Percentiles rank a stretch among this genome's conserved stretches.
These are phyloP conservation scores for Magnolia sinica DNA, from an alignment of 164 flowering plant genomes.

Conservation along the genomic window DNA sequence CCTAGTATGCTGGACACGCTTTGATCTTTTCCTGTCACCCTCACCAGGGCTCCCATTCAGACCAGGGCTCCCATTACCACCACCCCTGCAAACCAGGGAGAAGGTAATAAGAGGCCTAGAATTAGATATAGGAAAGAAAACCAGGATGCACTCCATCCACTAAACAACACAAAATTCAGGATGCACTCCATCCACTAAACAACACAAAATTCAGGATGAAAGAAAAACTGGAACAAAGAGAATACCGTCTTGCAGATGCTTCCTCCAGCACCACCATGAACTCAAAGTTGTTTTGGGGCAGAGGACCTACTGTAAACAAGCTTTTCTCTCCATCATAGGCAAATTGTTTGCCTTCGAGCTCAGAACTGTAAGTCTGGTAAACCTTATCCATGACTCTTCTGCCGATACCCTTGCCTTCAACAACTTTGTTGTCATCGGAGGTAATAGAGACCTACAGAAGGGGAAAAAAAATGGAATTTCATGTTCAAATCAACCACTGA, in stretches of 20 bases:
- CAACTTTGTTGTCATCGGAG: constrained; percentile 82
- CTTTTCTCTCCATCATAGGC: constrained; percentile 96
- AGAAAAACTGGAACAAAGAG: neutral
- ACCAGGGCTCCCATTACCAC: neutral
- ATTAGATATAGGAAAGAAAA: neutral
- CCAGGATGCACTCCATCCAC: neutral
- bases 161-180: neutral
- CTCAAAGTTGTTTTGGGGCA: constrained; percentile 72
- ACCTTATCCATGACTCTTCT: constrained; percentile 71
- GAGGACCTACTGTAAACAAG: constrained; percentile 76
- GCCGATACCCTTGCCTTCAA: constrained; percentile 78
- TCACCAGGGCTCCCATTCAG: constrained; percentile 50
- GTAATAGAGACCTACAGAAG: constrained; percentile 51
- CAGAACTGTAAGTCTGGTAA: constrained; percentile 59
- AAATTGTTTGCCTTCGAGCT: constrained; percentile 66
- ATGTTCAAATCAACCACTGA: neutral
- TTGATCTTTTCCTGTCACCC: constrained; percentile 53
- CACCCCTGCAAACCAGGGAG: neutral
- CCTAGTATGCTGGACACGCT: constrained; percentile 53
- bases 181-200: neutral
- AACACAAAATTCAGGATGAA: neutral
- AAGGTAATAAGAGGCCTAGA: constrained; percentile 3
- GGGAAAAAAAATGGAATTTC: neutral
- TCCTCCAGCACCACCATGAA: constrained; percentile 84
- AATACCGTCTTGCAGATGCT: constrained; percentile 49